A percentile compares a stretch with the other conserved stretches of the same genome.
These are phyloP conservation scores for Saitoella complicata DNA, from an alignment of 805 yeast species.

Conservation along the genomic window DNA sequence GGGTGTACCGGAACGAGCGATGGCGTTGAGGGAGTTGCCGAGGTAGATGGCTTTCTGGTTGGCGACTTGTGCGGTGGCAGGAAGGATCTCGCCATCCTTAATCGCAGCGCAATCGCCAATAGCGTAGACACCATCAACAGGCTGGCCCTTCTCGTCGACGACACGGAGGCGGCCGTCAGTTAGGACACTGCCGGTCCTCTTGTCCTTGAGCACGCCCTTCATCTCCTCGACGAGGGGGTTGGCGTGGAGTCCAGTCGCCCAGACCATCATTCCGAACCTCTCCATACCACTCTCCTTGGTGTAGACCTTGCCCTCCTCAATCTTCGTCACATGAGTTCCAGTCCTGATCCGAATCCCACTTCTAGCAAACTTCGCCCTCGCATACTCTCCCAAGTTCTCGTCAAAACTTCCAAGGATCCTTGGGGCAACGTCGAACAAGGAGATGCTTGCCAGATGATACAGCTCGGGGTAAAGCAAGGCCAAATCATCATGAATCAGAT, in stretches of 20 bases:
- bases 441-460: constrained; percentile 47
- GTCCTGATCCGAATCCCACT: constrained; percentile 47
- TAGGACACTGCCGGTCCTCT: constrained; percentile 39
- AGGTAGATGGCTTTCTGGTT: constrained; percentile 52
- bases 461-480: constrained; percentile 40
- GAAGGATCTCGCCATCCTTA: constrained; percentile 40
- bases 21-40: constrained; percentile 39
- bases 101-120: constrained; percentile 58
- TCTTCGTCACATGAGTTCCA: constrained; percentile 44
- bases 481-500: constrained; percentile 47
- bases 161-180: constrained; percentile 55
- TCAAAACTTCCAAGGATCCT: constrained; percentile 53
- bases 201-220: constrained; percentile 37
- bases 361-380: constrained; percentile 42
- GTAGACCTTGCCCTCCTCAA: constrained; percentile 37
- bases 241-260: constrained; percentile 65
- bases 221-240: constrained; percentile 39
- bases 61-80: constrained; percentile 62
- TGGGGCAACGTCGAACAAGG: constrained; percentile 54
- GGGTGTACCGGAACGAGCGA: constrained; percentile 40
- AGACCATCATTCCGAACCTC: constrained; percentile 49
- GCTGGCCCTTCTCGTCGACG: constrained; percentile 31
- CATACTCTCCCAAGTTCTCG: constrained; percentile 44
- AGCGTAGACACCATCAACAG: constrained; percentile 35
- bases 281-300: constrained; percentile 35